Base-by-base conservation (phyloP, 2,329 filamentous ascomycete species). In the Clonostachys byssicola region DNA sequence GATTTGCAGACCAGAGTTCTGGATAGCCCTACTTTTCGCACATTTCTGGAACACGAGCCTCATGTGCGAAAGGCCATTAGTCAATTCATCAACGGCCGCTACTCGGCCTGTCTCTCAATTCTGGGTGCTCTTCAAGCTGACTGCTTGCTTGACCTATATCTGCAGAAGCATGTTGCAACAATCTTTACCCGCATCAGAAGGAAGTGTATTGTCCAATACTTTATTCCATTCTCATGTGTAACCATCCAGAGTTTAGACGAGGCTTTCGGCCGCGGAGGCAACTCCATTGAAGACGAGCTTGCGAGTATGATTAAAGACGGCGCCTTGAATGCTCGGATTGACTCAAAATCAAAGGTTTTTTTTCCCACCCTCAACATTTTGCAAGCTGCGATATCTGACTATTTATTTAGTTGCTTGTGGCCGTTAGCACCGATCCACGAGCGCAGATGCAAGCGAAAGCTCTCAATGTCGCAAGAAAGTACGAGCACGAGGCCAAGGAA, bases 171-270 rank as follows among this genome's bases (percentile, higher is more conserved):
- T 54, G 73, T 96, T 16, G 61, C 77, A 36, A 68, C 72, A 2
- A 74, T 99, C 17, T 94, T 92, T 68, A 73, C 78, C 12, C 72
- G 75, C 43, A 91, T 99, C 55, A 83, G 94, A 49, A 88, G 80
- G 59, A 96, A 96, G 71, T 92, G 92, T 59, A 96, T 99, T 49
- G 81, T 92, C 20, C 89, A 96, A 60, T 97, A 96, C 68, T 87
- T 96, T 57, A 78, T 89, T 20, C 92, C 94, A 1, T 99, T 95
- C 65, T 95, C 87, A 40, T 86, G 85, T 54, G 90, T 96, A 51
- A 92, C 88, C 1, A 74, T 97, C 5, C 78, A 85, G 17, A 90
- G 83, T 51, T 81, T 99, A 73, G 83, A 88, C 9, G 74, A 78
- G 35, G 85, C 89, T 3, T 97, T 99, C 64, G 83, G 82, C 1